Evolutionary conservation across 2,329 filamentous ascomycete species (phyloP).

Genomic region (Achaetomium macrosporum): DNA sequence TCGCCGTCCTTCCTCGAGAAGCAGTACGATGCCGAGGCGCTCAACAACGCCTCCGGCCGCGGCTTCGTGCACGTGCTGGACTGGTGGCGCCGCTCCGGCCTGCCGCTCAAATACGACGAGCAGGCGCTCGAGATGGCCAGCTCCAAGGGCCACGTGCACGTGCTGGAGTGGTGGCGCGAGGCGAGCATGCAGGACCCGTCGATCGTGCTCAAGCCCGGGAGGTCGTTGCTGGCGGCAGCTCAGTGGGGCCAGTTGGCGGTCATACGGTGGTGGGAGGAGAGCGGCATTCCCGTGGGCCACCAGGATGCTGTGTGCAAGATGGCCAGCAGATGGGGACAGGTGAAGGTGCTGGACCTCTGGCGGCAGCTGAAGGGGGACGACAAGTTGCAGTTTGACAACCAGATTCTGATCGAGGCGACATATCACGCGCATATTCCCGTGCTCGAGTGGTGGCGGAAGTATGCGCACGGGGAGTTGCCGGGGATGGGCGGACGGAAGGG

Average conservation of each 20-base stretch:
- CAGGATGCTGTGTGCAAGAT: slow-evolving; percentile 78
- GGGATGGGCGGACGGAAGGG: slow-evolving; percentile 51
- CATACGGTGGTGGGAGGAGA: slow-evolving; percentile 82
- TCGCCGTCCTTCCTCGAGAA: slow-evolving; percentile 78
- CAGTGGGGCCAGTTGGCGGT: slow-evolving; percentile 74
- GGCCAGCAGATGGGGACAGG: slow-evolving; percentile 78
- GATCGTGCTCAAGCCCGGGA: slow-evolving; percentile 68
- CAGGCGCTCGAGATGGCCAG: slow-evolving; percentile 82
- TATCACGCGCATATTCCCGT: slow-evolving; percentile 80
- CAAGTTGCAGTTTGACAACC: slow-evolving; percentile 33
- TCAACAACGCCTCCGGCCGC: slow-evolving; percentile 81
- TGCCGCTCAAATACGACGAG: slow-evolving; percentile 80
- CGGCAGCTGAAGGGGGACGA: slow-evolving; percentile 62
- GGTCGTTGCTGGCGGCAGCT: slow-evolving; percentile 75
- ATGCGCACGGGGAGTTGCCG: slow-evolving; percentile 50
- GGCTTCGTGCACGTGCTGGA: slow-evolving; percentile 82
- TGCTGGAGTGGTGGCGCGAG: slow-evolving; percentile 90
- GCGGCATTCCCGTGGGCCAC: slow-evolving; percentile 71
- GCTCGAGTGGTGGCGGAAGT: slow-evolving; percentile 86
- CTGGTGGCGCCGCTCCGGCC: slow-evolving; percentile 76
- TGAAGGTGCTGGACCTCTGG: slow-evolving; percentile 80
- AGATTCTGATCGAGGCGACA: slow-evolving; percentile 69
- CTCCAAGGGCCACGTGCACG: slow-evolving; percentile 73
- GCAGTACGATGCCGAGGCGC: slow-evolving; percentile 76
- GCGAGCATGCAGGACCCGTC: slow-evolving; percentile 54